Evolutionary conservation across 2,329 filamentous ascomycete species (phyloP), one percentile per base, ranked within the genome.

Genomic region (Beauveria asiatica): DNA sequence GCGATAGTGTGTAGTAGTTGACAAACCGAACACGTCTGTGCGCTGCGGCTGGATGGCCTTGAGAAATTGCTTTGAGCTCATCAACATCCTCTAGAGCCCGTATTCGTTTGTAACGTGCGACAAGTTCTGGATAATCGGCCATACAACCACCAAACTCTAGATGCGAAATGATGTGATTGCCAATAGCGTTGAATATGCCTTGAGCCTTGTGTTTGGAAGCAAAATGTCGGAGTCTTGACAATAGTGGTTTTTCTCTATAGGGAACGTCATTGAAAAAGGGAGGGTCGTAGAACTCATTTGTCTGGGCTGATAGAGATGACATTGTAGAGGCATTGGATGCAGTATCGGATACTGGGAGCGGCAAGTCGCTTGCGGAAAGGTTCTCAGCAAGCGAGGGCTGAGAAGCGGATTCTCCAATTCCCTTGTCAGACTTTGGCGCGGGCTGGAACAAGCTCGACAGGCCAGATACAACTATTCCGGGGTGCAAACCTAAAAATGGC

Each of bases 1-100:
- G 87, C 65, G 89, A 92, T n/a, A 89, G 82, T 1, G 92, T 96
- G 70, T 93, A 96, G 70, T 96, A 96, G 69, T 96, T 96, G 61
- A 90, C 80, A 67, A 96, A 96, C 17, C 91, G 82, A 11, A 94
- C 83, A 57, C 87, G 78, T 2, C 77, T 75, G 2, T 75, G 67
- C 3, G 75, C 62, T 2, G 61, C 62, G 13, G 56, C 42, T 2
- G 65, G 61, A 19, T 65, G 62, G 1, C 64, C 65, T 50, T 60
- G 61, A 30, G 19, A 65, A 50, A 64, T 58, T 49, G 66, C 64
- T 54, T 68, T 72, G 1, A 81, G 66, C 64, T 87, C 84, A 60
- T 89, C 82, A 5, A 85, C 76, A 67, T 89, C 86, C 69, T 96
- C 91, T 10, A 96, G 75, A 1, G 80, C 82, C 58, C 89, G 82